Evolutionary conservation across 129 eudicot species (phyloP), one percentile per base, ranked within the genome.

Genomic region (Silybum marianum): DNA sequence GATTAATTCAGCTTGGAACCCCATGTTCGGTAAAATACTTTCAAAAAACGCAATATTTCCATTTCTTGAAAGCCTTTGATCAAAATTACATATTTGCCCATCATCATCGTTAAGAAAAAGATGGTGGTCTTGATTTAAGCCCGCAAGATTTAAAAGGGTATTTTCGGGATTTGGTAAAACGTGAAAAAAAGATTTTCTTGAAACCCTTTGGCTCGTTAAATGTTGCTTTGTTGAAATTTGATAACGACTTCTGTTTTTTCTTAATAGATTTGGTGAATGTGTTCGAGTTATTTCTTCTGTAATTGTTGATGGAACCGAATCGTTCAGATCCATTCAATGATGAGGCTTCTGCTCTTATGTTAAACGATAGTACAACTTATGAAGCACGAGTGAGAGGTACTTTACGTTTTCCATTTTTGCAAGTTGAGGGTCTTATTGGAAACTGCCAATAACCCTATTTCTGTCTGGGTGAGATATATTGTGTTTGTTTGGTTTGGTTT

Each of bases 1-100:
- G 71, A 88, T 93, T 65, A 93, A 93, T 81, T 93, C 89, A 78
- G 83, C 87, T 0, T 93, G 98, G 98, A 93, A 92, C 87, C 96
- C 98, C 42, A 89, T 93, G 93, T 90, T 86, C 54, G 96, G 98
- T 93, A 93, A 86, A 39, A 9, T 14, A 23, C 23, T 13, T 34
- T 4, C 36, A 32, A 28, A 62, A 62, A 21, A 21, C 2, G 12
- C 24, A 62, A 21, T 7, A 60, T 60, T 60, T 60, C 11, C 25
- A 19, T 21, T 60, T 60, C 1, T 60, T 4, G 68, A 21, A 60
- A 60, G 25, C 8, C 1, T 19, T 60, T 6, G 23, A 18, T 60
- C 68, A 21, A 2, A 0, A 21, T 60, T 60, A 60, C 68, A 6
- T 21, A 60, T 60, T 21, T 60, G 12, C 63, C n/a, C 19, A 51